Evolutionary conservation across 2,329 filamentous ascomycete genomes (phyloP).

Genomic region (Colletotrichum tofieldiae): DNA sequence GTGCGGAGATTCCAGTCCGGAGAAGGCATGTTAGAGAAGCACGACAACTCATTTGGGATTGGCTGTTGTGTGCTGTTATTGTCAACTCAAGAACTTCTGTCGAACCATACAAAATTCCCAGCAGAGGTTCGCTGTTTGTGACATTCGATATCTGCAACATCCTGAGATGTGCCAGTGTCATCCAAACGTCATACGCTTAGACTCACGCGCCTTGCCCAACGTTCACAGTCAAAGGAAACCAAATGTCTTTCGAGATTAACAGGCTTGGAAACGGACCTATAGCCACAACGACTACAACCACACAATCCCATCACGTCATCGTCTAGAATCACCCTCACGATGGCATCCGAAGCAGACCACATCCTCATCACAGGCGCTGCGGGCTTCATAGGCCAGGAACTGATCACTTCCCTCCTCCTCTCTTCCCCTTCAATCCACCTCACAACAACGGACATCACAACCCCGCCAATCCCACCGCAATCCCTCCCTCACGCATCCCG

Average conservation of each 20-base stretch:
- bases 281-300: background rate
- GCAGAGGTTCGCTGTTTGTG: background rate
- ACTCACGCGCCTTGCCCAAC: background rate
- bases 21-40: background rate
- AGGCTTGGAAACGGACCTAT: background rate
- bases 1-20: conserved; percentile 7
- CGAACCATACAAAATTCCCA: background rate
- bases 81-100: background rate
- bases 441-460: conserved; percentile 70
- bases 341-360: conserved; percentile 44
- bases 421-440: conserved; percentile 57
- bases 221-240: too few species aligned
- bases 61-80: background rate
- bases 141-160: background rate
- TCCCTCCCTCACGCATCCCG: conserved; percentile 49
- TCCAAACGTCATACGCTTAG: background rate
- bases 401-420: conserved; percentile 69
- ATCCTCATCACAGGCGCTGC: conserved; percentile 76
- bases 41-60: background rate
- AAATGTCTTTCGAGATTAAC: too few species aligned
- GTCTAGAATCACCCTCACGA: background rate
- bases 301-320: background rate
- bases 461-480: conserved; percentile 62
- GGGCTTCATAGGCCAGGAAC: conserved; percentile 76
- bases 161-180: background rate